Evolutionary conservation across 805 yeast genomes (phyloP).

Genomic region (Wickerhamiella occidentalis): DNA sequence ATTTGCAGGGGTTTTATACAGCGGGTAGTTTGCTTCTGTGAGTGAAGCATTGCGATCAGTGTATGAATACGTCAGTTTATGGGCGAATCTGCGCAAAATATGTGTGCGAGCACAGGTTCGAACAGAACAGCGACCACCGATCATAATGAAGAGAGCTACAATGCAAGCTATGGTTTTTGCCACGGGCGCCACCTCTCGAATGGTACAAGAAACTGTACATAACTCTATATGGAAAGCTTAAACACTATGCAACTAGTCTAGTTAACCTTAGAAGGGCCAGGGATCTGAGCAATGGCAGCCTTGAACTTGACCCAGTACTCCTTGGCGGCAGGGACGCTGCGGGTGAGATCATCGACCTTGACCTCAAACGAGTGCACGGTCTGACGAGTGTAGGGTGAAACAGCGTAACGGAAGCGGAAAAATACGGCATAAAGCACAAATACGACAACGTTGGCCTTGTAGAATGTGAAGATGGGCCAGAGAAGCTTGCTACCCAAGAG

Average conservation of each 20-base stretch:
- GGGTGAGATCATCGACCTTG: constrained; percentile 44
- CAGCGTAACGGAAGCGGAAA: constrained; percentile 66
- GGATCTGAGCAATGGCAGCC: constrained; percentile 17
- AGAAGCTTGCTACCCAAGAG: constrained; percentile 30
- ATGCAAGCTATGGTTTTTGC: too few relatives aligned
- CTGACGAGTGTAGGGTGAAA: constrained; percentile 57
- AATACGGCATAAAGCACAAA: constrained; percentile 43
- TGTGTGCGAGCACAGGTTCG: neutral
- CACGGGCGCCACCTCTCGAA: neutral
- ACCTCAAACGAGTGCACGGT: constrained; percentile 60
- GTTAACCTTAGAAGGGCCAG: constrained; percentile 13
- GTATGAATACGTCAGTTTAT: constrained; percentile 14
- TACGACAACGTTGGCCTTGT: constrained; percentile 46
- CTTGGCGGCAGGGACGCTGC: constrained; percentile 44
- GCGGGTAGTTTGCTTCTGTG: constrained; percentile 2
- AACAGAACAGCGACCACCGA: neutral
- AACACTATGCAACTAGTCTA: too few relatives aligned
- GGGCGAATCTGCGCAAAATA: neutral
- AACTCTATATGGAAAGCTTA: too few relatives aligned
- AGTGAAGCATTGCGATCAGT: constrained; percentile 18
- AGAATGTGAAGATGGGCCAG: constrained; percentile 35
- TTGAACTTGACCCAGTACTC: constrained; percentile 41
- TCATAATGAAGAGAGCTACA: too few relatives aligned
- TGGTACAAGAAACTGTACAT: too few relatives aligned
- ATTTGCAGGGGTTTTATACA: neutral